Conservation (phyloP, 805 yeast genomes). For the Wickerhamomyces alni region DNA sequence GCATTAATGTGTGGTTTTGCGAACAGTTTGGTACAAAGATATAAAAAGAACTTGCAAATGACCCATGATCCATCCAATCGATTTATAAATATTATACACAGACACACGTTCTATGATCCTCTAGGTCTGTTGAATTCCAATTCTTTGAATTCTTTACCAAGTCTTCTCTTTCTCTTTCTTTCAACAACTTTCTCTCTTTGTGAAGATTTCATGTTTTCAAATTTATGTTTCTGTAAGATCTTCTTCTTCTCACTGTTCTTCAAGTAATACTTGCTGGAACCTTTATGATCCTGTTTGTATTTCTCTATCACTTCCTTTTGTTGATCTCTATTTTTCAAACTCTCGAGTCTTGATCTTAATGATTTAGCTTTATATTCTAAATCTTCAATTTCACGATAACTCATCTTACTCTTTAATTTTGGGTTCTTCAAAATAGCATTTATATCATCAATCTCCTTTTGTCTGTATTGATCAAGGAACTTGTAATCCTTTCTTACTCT, state of each 20-base stretch:
- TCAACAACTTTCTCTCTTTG: conserved; percentile 81
- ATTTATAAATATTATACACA: too few relatives aligned
- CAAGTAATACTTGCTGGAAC: conserved; percentile 51
- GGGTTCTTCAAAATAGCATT: conserved; percentile 47
- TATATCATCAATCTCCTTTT: conserved; percentile 62
- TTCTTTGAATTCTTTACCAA: conserved; percentile 70
- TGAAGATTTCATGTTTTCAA: conserved; percentile 61
- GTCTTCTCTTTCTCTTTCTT: conserved; percentile 79
- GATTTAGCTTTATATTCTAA: conserved; percentile 56
- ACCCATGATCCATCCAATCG: too few relatives aligned
- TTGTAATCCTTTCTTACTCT: conserved; percentile 71
- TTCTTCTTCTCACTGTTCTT: conserved; percentile 68
- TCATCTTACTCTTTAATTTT: conserved; percentile 35
- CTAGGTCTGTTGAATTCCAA: conserved; percentile 33
- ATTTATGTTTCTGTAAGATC: conserved; percentile 71
- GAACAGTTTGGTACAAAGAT: too few relatives aligned
- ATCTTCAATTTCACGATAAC: conserved; percentile 42
- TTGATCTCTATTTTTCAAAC: conserved; percentile 67
- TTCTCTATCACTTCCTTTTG: conserved; percentile 62
- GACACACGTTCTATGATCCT: conserved; percentile 8
- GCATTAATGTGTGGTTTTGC: too few relatives aligned
- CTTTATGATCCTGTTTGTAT: conserved; percentile 39
- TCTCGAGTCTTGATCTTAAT: conserved; percentile 58
- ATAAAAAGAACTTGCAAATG: too few relatives aligned
- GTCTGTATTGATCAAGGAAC: conserved; percentile 82